phyloP scores from a whole-genome alignment of 495 filamentous ascomycete genomes.

The Achaetomiella virescens region DNA sequence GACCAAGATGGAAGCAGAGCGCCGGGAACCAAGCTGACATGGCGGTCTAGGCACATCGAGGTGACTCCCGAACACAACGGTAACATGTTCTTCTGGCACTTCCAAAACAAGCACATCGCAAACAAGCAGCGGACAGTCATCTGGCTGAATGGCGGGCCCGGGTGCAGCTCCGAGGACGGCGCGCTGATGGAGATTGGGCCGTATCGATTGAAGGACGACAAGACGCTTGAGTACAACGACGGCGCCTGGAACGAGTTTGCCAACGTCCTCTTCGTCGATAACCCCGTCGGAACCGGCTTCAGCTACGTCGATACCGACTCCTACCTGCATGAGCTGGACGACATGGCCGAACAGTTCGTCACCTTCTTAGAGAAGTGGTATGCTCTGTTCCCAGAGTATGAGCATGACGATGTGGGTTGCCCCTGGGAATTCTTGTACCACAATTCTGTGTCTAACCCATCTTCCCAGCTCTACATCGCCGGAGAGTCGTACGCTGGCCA shows the following conservation, averaged over 20 bases:
- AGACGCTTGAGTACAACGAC: constrained; percentile 72
- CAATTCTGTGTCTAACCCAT: constrained; percentile 12
- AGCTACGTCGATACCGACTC: constrained; percentile 88
- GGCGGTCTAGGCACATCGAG: constrained; percentile 73
- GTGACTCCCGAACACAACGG: constrained; percentile 76
- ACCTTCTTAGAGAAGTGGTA: constrained; percentile 89
- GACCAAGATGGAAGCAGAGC: neutral
- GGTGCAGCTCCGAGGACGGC: constrained; percentile 95
- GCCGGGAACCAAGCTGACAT: constrained; percentile 15
- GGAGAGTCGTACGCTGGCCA: constrained; percentile 97
- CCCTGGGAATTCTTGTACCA: neutral
- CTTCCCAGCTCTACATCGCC: constrained; percentile 73
- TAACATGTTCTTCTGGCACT: constrained; percentile 98
- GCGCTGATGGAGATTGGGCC: constrained; percentile 97
- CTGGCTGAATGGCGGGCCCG: constrained; percentile 95
- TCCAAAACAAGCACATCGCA: constrained; percentile 88
- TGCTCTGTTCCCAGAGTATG: constrained; percentile 82
- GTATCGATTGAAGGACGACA: constrained; percentile 71
- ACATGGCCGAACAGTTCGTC: constrained; percentile 87
- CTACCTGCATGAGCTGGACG: constrained; percentile 74
- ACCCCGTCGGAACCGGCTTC: constrained; percentile 92
- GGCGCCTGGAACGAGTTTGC: constrained; percentile 97
- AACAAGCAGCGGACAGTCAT: constrained; percentile 88
- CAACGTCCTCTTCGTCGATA: constrained; percentile 92
- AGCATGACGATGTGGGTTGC: constrained; percentile 78